Conservation (phyloP, 768 basidiomycete species). For the Xerocomellus chrysenteron region DNA sequence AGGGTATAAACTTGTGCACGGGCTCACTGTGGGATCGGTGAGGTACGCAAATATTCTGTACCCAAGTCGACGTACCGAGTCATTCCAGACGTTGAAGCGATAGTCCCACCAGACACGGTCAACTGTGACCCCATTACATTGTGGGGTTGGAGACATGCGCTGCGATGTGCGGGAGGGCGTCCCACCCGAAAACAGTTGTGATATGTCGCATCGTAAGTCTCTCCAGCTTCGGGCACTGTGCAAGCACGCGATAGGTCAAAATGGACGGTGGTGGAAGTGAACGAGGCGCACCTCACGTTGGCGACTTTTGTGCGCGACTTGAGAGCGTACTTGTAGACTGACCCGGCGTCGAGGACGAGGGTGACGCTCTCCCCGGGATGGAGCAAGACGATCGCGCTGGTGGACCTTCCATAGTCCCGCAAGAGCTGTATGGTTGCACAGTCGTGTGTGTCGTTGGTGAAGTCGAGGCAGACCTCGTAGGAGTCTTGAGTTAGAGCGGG, state of each 20-base stretch:
- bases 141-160: conserved; percentile 35
- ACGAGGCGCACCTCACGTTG: conserved; percentile 58
- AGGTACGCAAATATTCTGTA: not conserved
- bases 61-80: conserved; percentile 34
- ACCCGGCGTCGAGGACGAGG: conserved; percentile 67
- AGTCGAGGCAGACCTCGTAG: conserved; percentile 67
- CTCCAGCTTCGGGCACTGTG: conserved; percentile 64
- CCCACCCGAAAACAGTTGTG: conserved; percentile 53
- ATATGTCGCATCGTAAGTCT: conserved; percentile 59
- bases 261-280: not conserved
- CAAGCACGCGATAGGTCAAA: not conserved
- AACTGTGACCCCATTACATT: conserved; percentile 56
- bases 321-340: conserved; percentile 66
- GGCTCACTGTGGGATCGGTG: conserved; percentile 21
- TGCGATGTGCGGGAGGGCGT: conserved; percentile 31
- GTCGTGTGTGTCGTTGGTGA: conserved; percentile 68
- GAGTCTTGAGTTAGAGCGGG: conserved; percentile 52
- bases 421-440: conserved; percentile 62
- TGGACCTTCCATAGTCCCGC: conserved; percentile 59
- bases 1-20: conserved; percentile 23
- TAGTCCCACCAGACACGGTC: conserved; percentile 69
- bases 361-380: conserved; percentile 64
- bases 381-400: conserved; percentile 54
- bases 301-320: conserved; percentile 65
- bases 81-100: conserved; percentile 62